Evolutionary conservation across 805 yeast genomes (phyloP), one percentile per base, ranked within the genome.

Genomic region (Lipomyces chichibuensis): DNA sequence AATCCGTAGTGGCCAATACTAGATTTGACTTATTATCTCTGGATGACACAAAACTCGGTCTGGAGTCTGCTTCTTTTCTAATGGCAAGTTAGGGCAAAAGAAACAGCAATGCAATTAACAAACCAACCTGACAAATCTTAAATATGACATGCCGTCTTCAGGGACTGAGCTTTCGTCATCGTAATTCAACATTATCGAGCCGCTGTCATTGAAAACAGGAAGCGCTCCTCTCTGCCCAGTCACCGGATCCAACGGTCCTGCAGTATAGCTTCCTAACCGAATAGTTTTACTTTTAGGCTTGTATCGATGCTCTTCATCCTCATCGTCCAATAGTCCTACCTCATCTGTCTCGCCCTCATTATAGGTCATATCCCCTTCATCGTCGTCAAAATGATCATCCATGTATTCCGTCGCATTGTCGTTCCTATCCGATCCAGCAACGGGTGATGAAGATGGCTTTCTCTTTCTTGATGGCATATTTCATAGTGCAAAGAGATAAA

Each of bases 171-270:
- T 35, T 32, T 49, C 59, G 32, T 65, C 66, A 20, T 64, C 69
- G 56, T 63, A 66, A 57, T 70, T 60, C 23, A 66, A 60, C 33
- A 37, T 52, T 5, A 65, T 32, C 9, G 57, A 20, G 2, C 20
- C 35, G 7, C 51, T 14, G 3, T 56, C 52, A 13, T 39, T 61
- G 0, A 58, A 56, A 3, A 63, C 37, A 1, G 79, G 80, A 27
- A 77, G 73, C 52, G 78, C 80, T 7, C 75, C 63, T 13, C 75
- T 65, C 65, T 76, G 78, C 23, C 78, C 78, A 17, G 72, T 60
- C 1, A 59, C 61, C 8, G 67, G 71, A 53, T 76, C 76, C 23
- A 75, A 23, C n/a, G 75, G 74, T 27, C 75, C 76, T 1, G 72
- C 60, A 2, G 72, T 69, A 29, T 63, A 65, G 20, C 39, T 60